Percentiles rank a stretch among this genome's conserved stretches.
phyloP scores from a whole-genome alignment of 1,284 basidiomycete species.

The Apiotrichum akiyoshidainum region DNA sequence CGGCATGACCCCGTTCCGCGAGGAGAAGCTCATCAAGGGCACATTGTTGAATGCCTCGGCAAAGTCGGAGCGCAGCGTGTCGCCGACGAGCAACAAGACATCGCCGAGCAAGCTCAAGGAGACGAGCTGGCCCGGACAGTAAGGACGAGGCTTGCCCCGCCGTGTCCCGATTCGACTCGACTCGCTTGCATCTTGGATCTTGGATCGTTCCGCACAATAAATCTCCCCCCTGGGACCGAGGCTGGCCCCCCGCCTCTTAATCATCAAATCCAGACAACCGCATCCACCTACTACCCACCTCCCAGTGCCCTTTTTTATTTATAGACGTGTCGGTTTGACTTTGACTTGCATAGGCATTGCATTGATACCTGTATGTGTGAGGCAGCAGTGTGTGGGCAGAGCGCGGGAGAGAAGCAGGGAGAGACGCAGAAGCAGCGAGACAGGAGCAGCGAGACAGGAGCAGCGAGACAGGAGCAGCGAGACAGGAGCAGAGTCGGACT shows the following conservation, averaged over 20 bases:
- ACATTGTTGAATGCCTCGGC: constrained; percentile 14
- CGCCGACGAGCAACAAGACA: constrained; percentile 1
- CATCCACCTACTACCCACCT: background rate
- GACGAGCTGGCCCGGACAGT: constrained; percentile 15
- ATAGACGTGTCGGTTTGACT: constrained; percentile 1
- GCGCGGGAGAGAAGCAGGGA: background rate
- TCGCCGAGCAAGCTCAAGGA: constrained; percentile 13
- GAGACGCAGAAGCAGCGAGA: too few relatives aligned
- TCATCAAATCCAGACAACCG: background rate
- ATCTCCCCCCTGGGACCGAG: too few relatives aligned
- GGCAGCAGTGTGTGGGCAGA: background rate
- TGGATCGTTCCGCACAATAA: too few relatives aligned
- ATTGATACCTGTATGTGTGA: background rate
- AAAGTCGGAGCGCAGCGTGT: constrained; percentile 1
- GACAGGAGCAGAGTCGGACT: too few relatives aligned
- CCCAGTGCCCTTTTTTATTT: background rate
- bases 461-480: too few relatives aligned
- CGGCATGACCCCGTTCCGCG: constrained; percentile 37
- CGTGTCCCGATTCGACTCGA: too few relatives aligned
- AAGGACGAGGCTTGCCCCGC: background rate
- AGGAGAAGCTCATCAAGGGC: constrained; percentile 25
- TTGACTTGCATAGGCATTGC: constrained; percentile 2
- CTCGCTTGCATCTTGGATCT: too few relatives aligned
- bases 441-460: too few relatives aligned
- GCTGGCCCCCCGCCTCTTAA: background rate